Conservation (phyloP, 345 rosid species). For the Eucalyptus leucophloia region DNA sequence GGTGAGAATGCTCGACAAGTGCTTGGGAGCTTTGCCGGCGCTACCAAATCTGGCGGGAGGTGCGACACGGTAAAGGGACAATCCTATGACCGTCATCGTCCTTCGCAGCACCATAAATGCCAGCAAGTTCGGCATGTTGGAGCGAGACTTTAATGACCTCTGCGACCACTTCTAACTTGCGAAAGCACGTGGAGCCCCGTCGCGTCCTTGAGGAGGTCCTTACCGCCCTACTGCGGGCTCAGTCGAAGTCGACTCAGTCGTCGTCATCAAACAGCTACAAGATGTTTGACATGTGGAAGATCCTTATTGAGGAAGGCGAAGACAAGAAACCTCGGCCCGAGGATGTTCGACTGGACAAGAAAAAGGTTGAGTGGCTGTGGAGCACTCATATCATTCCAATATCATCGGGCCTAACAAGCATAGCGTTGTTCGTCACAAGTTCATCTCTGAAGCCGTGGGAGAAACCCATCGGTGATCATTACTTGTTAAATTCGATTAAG, state of each 20-base stretch:
- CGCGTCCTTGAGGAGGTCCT: background rate
- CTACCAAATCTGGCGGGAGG: background rate
- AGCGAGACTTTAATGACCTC: background rate
- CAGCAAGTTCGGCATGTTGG: background rate
- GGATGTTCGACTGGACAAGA: background rate
- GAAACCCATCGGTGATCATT: background rate
- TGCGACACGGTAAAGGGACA: background rate
- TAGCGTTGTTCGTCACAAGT: background rate
- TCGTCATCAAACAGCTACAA: background rate
- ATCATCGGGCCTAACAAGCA: background rate
- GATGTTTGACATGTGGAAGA: constrained; percentile 8
- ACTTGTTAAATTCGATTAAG: too few relatives aligned
- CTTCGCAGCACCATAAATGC: background rate
- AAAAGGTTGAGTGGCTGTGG: background rate
- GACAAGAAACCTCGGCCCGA: background rate
- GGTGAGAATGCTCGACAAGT: background rate
- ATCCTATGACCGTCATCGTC: background rate
- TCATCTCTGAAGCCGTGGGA: background rate
- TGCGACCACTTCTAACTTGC: background rate
- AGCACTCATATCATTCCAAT: background rate
- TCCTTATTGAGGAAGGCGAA: constrained; percentile 23
- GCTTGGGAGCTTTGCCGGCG: background rate
- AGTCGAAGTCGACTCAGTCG: background rate
- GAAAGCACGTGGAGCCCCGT: background rate
- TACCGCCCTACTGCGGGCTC: background rate